Evolutionary conservation across 2,329 filamentous ascomycete genomes (phyloP).

Genomic region (Penicillium decumbens): DNA sequence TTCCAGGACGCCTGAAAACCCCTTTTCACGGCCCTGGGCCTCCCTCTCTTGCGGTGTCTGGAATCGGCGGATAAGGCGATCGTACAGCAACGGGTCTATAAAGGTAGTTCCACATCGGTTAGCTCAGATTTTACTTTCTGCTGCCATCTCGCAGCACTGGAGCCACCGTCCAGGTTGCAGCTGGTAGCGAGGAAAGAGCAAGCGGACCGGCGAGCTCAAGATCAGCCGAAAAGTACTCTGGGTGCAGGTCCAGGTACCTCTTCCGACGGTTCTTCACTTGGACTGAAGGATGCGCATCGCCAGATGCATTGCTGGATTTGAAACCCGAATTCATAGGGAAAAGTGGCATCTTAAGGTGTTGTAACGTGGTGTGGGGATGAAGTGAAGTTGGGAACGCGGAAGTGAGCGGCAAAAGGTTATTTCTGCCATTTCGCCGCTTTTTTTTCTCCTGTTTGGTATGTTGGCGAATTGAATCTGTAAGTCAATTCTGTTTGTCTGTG

Average conservation of each 20-base stretch:
- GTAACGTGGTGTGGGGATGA: conserved; percentile 12
- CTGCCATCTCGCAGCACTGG: conserved; percentile 12
- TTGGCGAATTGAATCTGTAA: conserved; percentile 18
- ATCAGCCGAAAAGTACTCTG: conserved; percentile 64
- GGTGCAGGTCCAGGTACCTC: conserved; percentile 67
- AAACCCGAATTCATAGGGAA: conserved; percentile 35
- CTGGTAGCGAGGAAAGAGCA: conserved; percentile 27
- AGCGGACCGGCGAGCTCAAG: conserved; percentile 59
- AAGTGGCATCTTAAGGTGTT: conserved; percentile 31
- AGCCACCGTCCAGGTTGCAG: conserved; percentile 5
- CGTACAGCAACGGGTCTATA: conserved; percentile 73
- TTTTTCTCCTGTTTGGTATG: conserved; percentile 15
- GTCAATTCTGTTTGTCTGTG: conserved; percentile 3
- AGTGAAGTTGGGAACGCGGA: conserved; percentile 23
- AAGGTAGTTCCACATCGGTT: conserved; percentile 18
- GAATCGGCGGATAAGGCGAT: conserved; percentile 71
- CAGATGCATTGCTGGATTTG: conserved; percentile 9
- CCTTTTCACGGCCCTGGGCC: conserved; percentile 66
- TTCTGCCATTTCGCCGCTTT: conserved; percentile 17
- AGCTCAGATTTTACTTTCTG: conserved; percentile 20
- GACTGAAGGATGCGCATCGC: conserved; percentile 35
- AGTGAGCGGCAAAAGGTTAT: conserved; percentile 27
- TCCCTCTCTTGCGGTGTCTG: conserved; percentile 69
- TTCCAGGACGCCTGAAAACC: conserved; percentile 73
- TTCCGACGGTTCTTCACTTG: conserved; percentile 70